Percentiles rank a stretch among this genome's conserved stretches.
Conservation (phyloP, 306 rosid species). For the Sicyos edulis region DNA sequence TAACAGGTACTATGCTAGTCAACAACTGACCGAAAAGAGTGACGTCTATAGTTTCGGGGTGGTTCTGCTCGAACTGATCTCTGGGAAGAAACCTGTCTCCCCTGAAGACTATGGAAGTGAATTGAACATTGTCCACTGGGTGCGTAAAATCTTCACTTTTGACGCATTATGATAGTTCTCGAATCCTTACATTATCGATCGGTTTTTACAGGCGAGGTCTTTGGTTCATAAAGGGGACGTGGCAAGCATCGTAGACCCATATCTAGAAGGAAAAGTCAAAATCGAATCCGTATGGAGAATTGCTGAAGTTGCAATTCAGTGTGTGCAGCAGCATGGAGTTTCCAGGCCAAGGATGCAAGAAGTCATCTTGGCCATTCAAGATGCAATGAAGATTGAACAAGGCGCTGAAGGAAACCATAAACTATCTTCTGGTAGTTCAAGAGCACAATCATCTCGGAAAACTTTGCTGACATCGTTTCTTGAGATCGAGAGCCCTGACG, state of each 20-base stretch:
- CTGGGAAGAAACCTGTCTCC: slow-evolving; percentile 82
- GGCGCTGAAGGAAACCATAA: slow-evolving; percentile 42
- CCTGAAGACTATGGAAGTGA: slow-evolving; percentile 80
- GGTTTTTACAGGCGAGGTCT: slow-evolving; percentile 59
- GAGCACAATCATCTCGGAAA: slow-evolving; percentile 71
- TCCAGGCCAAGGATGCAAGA: slow-evolving; percentile 97
- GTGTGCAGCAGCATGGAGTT: slow-evolving; percentile 76
- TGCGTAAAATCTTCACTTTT: slow-evolving; percentile 28
- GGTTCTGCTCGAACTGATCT: slow-evolving; percentile 79
- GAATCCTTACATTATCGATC: background rate
- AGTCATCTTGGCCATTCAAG: slow-evolving; percentile 79
- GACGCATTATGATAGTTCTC: background rate
- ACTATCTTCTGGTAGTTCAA: slow-evolving; percentile 44
- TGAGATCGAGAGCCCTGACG: slow-evolving; percentile 80
- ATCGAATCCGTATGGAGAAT: slow-evolving; percentile 86
- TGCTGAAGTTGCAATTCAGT: slow-evolving; percentile 77
- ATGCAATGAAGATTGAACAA: slow-evolving; percentile 66
- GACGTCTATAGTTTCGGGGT: slow-evolving; percentile 95
- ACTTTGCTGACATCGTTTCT: slow-evolving; percentile 85
- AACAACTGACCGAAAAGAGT: slow-evolving; percentile 88
- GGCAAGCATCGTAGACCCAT: slow-evolving; percentile 64
- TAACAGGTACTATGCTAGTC: slow-evolving; percentile 84
- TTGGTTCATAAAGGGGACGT: slow-evolving; percentile 73
- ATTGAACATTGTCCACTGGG: slow-evolving; percentile 95
- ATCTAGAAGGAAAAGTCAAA: slow-evolving; percentile 51